Evolutionary conservation across 2,329 filamentous ascomycete genomes (phyloP).

Genomic region (Tolypocladium ophioglossoides): DNA sequence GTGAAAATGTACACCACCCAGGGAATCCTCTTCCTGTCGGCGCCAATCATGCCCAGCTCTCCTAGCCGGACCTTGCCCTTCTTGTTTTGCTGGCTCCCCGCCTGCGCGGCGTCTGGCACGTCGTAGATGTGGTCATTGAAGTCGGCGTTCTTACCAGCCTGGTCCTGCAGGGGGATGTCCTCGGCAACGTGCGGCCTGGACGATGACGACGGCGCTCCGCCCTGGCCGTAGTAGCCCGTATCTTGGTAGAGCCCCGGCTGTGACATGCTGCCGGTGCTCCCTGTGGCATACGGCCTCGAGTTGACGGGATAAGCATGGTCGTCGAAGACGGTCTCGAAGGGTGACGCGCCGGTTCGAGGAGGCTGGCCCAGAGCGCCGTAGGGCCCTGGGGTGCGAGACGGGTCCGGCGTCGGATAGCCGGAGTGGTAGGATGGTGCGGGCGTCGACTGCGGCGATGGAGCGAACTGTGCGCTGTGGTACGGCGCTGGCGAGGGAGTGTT

Average conservation of each 20-base stretch:
- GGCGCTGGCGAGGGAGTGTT: conserved; percentile 23
- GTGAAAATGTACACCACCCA: conserved; percentile 80
- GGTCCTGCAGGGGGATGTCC: conserved; percentile 47
- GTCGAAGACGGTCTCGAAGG: conserved; percentile 58
- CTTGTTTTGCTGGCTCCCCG: conserved; percentile 16
- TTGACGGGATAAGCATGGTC: conserved; percentile 54
- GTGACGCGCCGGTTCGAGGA: conserved; percentile 31
- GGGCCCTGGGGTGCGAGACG: conserved; percentile 8
- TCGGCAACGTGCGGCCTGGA: conserved; percentile 32
- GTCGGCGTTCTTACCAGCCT: conserved; percentile 29
- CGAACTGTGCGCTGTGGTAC: conserved; percentile 26
- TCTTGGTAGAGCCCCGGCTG: conserved; percentile 34
- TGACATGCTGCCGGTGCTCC: conserved; percentile 28
- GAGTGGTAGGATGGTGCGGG: conserved; percentile 27
- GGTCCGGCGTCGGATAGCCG: conserved; percentile 6
- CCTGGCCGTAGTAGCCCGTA: conserved; percentile 45
- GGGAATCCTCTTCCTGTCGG: conserved; percentile 49
- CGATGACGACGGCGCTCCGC: conserved; percentile 17
- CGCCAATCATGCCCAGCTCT: conserved; percentile 48
- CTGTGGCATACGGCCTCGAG: conserved; percentile 21
- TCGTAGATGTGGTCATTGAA: conserved; percentile 54
- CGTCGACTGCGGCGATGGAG: conserved; percentile 29
- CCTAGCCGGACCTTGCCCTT: conserved; percentile 42
- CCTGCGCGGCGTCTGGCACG: conserved; percentile 25
- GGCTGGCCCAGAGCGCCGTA: conserved; percentile 22